Conservation (phyloP, 1,284 basidiomycete genomes). For the Melanopsichium pennsylvanicum region DNA sequence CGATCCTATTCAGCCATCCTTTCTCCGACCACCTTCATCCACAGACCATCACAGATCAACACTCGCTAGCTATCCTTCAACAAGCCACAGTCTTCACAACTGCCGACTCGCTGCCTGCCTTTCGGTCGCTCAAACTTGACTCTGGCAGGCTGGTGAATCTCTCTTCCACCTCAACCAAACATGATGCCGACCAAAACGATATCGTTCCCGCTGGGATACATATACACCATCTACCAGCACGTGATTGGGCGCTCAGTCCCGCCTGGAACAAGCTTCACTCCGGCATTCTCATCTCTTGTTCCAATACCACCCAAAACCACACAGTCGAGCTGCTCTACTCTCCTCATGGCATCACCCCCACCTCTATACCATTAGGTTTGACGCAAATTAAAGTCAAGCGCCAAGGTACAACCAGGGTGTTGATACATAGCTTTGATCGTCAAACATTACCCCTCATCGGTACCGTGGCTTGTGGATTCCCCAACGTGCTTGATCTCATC, state of each 20-base stretch:
- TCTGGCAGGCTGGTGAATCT: conserved; percentile 11
- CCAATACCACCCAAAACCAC: background rate
- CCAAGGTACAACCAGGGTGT: background rate
- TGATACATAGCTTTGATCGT: conserved; percentile 43
- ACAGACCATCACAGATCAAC: conserved; percentile 17
- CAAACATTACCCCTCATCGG: conserved; percentile 40
- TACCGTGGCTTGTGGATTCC: conserved; percentile 26
- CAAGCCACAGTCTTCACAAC: conserved; percentile 26
- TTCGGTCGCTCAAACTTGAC: conserved; percentile 12
- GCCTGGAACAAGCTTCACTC: conserved; percentile 36
- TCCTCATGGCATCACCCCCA: conserved; percentile 34
- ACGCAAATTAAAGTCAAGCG: background rate
- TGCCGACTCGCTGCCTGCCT: conserved; percentile 16
- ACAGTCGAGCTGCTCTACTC: conserved; percentile 26
- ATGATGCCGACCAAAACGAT: conserved; percentile 3
- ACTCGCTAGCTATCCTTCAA: conserved; percentile 12
- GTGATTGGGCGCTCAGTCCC: conserved; percentile 26
- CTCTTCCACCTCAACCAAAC: conserved; percentile 2
- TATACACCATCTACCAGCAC: conserved; percentile 22
- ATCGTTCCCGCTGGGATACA: conserved; percentile 7
- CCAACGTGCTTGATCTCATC: conserved; percentile 25
- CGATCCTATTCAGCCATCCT: conserved; percentile 35
- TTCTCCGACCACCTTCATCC: conserved; percentile 41
- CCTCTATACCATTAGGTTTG: conserved; percentile 13
- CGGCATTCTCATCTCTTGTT: conserved; percentile 20